phyloP scores from a whole-genome alignment of 2,329 filamentous ascomycete species.

The Orbilia quercus region DNA sequence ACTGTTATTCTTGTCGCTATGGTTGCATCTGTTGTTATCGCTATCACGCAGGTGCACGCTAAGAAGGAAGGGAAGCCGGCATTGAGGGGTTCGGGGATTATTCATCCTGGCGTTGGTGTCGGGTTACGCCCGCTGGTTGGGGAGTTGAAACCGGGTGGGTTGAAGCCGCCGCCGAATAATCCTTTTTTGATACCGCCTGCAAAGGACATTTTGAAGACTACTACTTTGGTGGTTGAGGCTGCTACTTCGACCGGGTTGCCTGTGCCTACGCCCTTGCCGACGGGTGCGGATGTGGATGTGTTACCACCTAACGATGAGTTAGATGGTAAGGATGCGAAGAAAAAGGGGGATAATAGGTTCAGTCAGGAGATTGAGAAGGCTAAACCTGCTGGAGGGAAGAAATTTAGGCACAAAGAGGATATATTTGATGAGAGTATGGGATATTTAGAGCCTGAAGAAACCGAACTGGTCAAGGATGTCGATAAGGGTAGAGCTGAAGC shows the following conservation, averaged over 20 bases:
- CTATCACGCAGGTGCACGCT: background rate
- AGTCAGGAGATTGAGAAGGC: background rate
- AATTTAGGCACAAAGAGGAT: no score
- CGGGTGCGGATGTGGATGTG: background rate
- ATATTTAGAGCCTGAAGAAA: no score
- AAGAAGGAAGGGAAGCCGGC: background rate
- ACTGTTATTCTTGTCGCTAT: background rate
- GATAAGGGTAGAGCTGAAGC: no score
- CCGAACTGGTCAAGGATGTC: no score
- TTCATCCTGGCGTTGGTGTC: background rate
- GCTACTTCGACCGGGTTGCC: background rate
- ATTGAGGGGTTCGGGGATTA: background rate
- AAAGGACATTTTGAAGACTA: background rate
- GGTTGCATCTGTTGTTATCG: background rate
- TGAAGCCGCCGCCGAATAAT: background rate
- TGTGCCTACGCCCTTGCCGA: background rate
- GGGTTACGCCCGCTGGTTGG: constrained; percentile 3
- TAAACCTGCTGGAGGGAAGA: background rate
- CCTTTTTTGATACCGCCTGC: background rate
- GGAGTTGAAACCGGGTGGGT: background rate
- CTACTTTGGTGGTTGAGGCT: background rate
- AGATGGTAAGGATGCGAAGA: background rate
- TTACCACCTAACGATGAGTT: background rate
- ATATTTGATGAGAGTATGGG: no score
- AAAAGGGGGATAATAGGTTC: background rate